phyloP scores from a whole-genome alignment of 2,329 filamentous ascomycete species.

The Colletotrichum chrysophilum region DNA sequence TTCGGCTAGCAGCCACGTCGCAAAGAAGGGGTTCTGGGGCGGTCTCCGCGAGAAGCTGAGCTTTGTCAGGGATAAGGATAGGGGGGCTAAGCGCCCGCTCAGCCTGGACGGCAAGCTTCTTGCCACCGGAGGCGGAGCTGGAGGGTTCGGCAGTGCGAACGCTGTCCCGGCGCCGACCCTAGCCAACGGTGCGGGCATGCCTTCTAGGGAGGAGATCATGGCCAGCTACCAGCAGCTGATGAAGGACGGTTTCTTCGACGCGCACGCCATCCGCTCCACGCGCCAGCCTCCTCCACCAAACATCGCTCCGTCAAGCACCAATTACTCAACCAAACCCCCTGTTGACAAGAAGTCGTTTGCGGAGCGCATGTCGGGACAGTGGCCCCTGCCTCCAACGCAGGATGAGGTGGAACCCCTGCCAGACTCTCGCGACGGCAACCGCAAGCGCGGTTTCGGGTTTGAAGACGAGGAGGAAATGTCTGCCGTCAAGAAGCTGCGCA shows the following conservation, averaged over 20 bases:
- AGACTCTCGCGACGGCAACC: conserved; percentile 51
- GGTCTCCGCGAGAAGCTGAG: conserved; percentile 31
- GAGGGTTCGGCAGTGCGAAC: neutral
- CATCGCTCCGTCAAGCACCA: conserved; percentile 8
- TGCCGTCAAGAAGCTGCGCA: conserved; percentile 56
- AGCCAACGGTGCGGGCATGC: conserved; percentile 31
- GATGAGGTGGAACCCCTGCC: conserved; percentile 14
- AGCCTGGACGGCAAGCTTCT: conserved; percentile 24
- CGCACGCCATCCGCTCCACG: conserved; percentile 63
- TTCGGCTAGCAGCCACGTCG: conserved; percentile 16
- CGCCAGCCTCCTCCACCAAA: conserved; percentile 44
- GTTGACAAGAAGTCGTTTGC: conserved; percentile 14
- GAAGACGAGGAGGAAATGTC: conserved; percentile 36
- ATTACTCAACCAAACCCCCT: conserved; percentile 13
- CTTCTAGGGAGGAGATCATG: conserved; percentile 55
- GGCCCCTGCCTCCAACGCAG: conserved; percentile 24
- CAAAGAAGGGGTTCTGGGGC: conserved; percentile 33
- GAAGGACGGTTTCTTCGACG: conserved; percentile 62
- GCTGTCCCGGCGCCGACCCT: neutral
- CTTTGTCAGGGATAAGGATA: conserved; percentile 24
- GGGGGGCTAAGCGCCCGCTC: conserved; percentile 22
- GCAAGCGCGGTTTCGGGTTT: conserved; percentile 49
- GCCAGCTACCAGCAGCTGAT: conserved; percentile 63
- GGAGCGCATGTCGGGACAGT: conserved; percentile 22
- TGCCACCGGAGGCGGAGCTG: conserved; percentile 3